These are phyloP conservation scores for Camellia sinensis DNA, from an alignment of 148 eudicot genomes.

Conservation along the genomic window DNA sequence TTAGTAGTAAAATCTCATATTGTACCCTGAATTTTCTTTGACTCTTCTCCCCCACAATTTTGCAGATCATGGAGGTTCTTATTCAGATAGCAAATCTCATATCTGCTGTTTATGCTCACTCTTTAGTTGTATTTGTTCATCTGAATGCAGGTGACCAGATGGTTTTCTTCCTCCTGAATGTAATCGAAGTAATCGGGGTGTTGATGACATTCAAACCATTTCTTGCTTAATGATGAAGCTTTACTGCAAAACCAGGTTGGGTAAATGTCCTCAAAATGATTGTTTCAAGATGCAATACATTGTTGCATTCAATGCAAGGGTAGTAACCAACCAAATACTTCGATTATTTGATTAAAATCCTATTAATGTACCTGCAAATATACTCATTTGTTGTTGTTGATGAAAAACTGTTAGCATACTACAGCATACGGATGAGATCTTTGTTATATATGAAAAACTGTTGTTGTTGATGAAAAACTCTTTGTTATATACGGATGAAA, in stretches of 20 bases:
- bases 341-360: neutral
- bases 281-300: neutral
- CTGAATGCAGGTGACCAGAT: conserved; percentile 42
- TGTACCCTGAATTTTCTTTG: neutral
- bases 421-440: too few relatives aligned
- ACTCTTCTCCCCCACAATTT: too few relatives aligned
- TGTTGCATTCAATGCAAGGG: neutral
- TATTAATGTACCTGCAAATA: neutral
- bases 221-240: conserved; percentile 20
- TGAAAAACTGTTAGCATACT: too few relatives aligned
- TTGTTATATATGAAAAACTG: too few relatives aligned
- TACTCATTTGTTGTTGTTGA: too few relatives aligned
- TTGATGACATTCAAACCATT: conserved; percentile 53
- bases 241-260: neutral
- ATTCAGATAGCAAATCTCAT: too few relatives aligned
- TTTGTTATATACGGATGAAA: too few relatives aligned
- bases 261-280: neutral
- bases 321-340: neutral
- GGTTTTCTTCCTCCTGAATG: conserved; percentile 53
- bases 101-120: too few relatives aligned
- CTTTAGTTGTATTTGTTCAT: too few relatives aligned
- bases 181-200: conserved; percentile 43
- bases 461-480: too few relatives aligned
- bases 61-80: too few relatives aligned
- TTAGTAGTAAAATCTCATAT: too few relatives aligned